phyloP scores from a whole-genome alignment of 1,284 basidiomycete genomes.

The Rhodotorula sp. region DNA sequence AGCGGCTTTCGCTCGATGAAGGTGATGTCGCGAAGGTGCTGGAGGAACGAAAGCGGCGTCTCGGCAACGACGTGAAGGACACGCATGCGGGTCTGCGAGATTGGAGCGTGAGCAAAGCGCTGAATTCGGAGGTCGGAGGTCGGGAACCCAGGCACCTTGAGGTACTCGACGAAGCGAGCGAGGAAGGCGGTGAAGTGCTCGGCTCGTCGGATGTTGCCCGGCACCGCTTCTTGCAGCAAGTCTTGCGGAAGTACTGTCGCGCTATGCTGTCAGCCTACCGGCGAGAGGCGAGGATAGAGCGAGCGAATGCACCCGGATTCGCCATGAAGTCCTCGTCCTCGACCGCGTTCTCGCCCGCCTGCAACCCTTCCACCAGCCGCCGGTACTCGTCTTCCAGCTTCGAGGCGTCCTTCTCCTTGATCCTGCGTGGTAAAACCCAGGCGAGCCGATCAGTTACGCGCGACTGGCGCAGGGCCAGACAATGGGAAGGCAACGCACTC shows the following conservation, averaged over 20 bases:
- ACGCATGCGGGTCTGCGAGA: constrained; percentile 84
- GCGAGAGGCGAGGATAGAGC: not conserved
- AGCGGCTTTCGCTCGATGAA: constrained; percentile 97
- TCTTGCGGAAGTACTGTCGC: constrained; percentile 83
- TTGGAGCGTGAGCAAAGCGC: not conserved
- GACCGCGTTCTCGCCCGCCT: constrained; percentile 51
- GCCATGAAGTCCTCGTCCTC: constrained; percentile 83
- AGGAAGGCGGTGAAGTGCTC: constrained; percentile 99
- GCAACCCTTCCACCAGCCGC: constrained; percentile 87
- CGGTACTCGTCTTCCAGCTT: constrained; percentile 97
- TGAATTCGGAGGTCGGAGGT: too few relatives aligned
- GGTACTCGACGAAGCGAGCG: constrained; percentile 96
- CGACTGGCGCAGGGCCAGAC: not conserved
- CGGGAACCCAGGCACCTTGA: constrained; percentile 65
- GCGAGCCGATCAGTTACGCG: not conserved
- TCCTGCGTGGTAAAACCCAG: constrained; percentile 56
- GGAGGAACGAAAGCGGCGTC: constrained; percentile 95
- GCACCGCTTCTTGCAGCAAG: constrained; percentile 89
- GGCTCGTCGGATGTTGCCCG: constrained; percentile 96
- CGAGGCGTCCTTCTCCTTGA: constrained; percentile 87
- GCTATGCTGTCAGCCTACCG: constrained; percentile 28
- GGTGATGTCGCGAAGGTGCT: constrained; percentile 98
- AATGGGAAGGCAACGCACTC: constrained; percentile 62
- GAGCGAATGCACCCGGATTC: constrained; percentile 66
- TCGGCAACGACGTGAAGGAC: constrained; percentile 99